These are phyloP conservation scores for Moricandia arvensis DNA, from an alignment of 345 rosid genomes.

Conservation along the genomic window DNA sequence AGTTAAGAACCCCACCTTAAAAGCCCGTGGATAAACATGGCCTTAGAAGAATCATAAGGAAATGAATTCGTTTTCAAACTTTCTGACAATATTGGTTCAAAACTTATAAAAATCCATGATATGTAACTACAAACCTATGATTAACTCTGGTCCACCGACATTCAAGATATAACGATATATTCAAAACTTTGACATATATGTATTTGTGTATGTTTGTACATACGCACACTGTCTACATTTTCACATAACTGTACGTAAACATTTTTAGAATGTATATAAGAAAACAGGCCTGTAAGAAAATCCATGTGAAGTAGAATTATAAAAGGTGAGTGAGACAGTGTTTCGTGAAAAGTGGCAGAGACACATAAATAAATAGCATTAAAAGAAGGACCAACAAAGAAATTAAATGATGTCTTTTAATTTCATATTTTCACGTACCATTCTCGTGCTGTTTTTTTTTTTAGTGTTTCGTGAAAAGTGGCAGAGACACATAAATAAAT, in stretches of 20 bases:
- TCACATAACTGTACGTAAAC: neutral
- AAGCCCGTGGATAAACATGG: too few relatives aligned
- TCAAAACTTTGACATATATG: neutral
- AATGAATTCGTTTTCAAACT: neutral
- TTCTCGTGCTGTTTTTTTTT: conserved; percentile 31
- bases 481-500: too few relatives aligned
- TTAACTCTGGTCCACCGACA: neutral
- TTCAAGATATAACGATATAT: neutral
- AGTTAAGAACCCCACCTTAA: too few relatives aligned
- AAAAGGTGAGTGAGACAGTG: conserved; percentile 30
- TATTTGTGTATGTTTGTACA: neutral
- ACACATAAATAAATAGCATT: conserved; percentile 32
- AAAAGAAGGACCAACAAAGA: conserved; percentile 21
- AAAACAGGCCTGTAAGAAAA: too few relatives aligned
- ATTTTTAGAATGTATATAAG: conserved; percentile 10
- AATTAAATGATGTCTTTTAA: conserved; percentile 32
- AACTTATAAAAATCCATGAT: neutral
- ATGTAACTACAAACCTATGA: neutral
- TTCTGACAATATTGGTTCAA: neutral
- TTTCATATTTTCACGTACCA: conserved; percentile 32
- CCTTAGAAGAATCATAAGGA: neutral
- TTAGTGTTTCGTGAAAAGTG: too few relatives aligned
- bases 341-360: conserved; percentile 37
- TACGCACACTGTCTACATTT: neutral
- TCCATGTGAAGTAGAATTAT: conserved; percentile 23